A percentile compares a stretch with the other conserved stretches of the same genome.
These are phyloP conservation scores for Coniochaeta sp. DNA, from an alignment of 2,329 filamentous ascomycete genomes.

Conservation along the genomic window DNA sequence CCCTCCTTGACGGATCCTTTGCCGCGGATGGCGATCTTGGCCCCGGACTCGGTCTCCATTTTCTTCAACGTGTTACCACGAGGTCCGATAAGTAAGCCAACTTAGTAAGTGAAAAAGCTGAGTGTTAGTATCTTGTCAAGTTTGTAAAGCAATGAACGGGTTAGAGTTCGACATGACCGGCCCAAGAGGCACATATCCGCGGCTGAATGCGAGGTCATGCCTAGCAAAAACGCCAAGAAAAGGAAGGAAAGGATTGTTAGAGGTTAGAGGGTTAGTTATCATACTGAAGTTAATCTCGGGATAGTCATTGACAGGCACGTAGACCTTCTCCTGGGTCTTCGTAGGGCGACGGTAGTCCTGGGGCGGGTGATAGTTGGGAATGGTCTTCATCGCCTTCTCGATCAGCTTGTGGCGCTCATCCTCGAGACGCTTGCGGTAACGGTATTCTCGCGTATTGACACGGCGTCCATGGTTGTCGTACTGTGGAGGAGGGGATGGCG, in stretches of 20 bases:
- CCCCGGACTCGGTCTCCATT: constrained; percentile 95
- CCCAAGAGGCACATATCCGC: constrained; percentile 19
- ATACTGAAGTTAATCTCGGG: constrained; percentile 99
- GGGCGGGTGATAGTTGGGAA: constrained; percentile 98
- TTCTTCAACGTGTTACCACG: constrained; percentile 99
- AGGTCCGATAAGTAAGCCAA: constrained; percentile 99
- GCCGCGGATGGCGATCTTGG: constrained; percentile 98
- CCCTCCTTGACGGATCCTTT: constrained; percentile 99
- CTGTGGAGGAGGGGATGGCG: constrained; percentile 88
- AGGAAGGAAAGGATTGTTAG: constrained; percentile 48
- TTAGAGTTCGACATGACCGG: constrained; percentile 23
- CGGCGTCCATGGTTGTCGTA: constrained; percentile 99
- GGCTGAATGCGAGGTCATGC: constrained; percentile 24
- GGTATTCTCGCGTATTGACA: constrained; percentile 98
- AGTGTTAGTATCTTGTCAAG: constrained; percentile 70
- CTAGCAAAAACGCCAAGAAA: constrained; percentile 36
- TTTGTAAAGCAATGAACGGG: constrained; percentile 25
- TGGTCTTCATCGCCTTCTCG: constrained; percentile 98
- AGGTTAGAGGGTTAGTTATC: constrained; percentile 98
- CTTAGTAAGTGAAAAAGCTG: constrained; percentile 77
- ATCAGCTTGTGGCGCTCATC: constrained; percentile 98
- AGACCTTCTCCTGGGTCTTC: constrained; percentile 99
- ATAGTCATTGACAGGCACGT: constrained; percentile 99
- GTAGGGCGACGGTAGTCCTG: constrained; percentile 97
- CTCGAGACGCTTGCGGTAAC: constrained; percentile 95